Base-by-base conservation (phyloP, 495 filamentous ascomycete species). In the Venustampulla echinocandica region DNA sequence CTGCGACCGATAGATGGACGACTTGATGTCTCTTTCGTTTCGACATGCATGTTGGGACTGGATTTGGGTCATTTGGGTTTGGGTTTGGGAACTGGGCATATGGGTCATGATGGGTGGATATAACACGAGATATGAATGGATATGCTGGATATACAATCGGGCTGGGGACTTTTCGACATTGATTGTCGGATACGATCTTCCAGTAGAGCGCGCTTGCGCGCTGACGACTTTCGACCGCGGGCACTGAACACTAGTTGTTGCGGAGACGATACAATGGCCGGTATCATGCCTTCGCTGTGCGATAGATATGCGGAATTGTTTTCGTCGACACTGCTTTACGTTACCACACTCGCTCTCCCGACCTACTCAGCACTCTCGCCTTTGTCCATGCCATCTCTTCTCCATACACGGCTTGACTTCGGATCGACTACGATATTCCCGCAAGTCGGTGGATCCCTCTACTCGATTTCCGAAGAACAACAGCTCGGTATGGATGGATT, bases 21-120 rank as follows among this genome's bases (percentile, higher is more conserved):
- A 48, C 55, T 58, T 58, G 55, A 58, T 50, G 55, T 54, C 55
- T 58, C 55, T 54, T 42, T 54, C 39, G 54, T 36, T 52, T 28
- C 25, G 47, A 32, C 10, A 44, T 18, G 17, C 3, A 14, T 11
- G 28, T 18, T 14, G 41, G 23, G 10, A 42, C 4, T 13, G 20
- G 6, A 30, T 15, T 38, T 30, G 38, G 24, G 34, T n/a, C n/a
- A n/a, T n/a, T n/a, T n/a, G n/a, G n/a, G n/a, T n/a, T n/a, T n/a
- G n/a, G n/a, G n/a, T n/a, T n/a, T n/a, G n/a, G n/a, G n/a, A n/a
- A n/a, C n/a, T n/a, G n/a, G n/a, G n/a, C n/a, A n/a, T n/a, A n/a
- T 41, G 36, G 40, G 35, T 40, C 23, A 54, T 44, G 41, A 44
- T 37, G 47, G 48, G 32, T 38, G 37, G 22, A 21, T 23, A 40